Evolutionary conservation across 768 basidiomycete species (phyloP).

Genomic region (Dioszegia crocea): DNA sequence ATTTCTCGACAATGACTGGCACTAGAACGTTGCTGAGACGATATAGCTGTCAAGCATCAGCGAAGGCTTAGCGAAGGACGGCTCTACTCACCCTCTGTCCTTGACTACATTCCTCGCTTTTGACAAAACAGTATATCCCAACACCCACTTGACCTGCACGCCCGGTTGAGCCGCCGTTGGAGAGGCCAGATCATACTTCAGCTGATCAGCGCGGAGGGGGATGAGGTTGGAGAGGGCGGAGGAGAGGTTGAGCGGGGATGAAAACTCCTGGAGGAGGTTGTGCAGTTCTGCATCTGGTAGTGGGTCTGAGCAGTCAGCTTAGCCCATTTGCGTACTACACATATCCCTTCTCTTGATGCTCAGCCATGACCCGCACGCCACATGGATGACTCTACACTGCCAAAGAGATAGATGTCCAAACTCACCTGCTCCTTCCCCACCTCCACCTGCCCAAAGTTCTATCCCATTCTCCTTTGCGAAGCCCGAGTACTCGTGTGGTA

Average conservation of each 20-base stretch:
- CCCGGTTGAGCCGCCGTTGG: constrained; percentile 5
- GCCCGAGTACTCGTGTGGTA: constrained; percentile 39
- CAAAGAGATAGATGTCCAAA: not conserved
- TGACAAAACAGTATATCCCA: constrained; percentile 47
- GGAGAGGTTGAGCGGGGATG: constrained; percentile 8
- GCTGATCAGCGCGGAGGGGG: constrained; percentile 21
- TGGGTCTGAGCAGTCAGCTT: constrained; percentile 30
- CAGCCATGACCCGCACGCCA: too few relatives aligned
- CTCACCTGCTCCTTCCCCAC: constrained; percentile 47
- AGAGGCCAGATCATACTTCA: constrained; percentile 20
- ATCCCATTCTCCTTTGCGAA: constrained; percentile 38
- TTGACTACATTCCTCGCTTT: constrained; percentile 42
- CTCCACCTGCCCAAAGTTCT: constrained; percentile 48
- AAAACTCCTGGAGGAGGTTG: constrained; percentile 46
- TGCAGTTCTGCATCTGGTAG: constrained; percentile 43
- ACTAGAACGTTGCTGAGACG: not conserved
- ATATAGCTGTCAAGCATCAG: not conserved
- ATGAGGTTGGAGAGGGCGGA: constrained; percentile 16
- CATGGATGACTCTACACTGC: too few relatives aligned
- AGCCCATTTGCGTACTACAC: too few relatives aligned
- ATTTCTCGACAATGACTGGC: too few relatives aligned
- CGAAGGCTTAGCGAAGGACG: too few relatives aligned
- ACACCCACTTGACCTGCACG: constrained; percentile 43
- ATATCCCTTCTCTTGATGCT: too few relatives aligned
- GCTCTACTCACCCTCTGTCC: constrained; percentile 44